Percentiles rank a stretch among this genome's conserved stretches.
Evolutionary conservation across 306 rosid genomes (phyloP).

Genomic region (Trifolium dubium): DNA sequence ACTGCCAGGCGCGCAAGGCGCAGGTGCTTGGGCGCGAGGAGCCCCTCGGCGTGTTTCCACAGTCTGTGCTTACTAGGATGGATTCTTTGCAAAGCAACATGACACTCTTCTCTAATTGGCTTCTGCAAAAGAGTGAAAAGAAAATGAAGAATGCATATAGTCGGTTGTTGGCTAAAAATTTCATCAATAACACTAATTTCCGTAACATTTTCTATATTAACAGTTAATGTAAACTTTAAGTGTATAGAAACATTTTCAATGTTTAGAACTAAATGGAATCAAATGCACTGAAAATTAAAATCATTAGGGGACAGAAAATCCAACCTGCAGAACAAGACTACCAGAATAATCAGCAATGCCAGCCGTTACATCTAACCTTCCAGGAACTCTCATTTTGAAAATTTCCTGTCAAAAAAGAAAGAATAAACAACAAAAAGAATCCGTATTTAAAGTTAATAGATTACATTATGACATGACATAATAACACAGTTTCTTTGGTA

Average conservation of each 20-base stretch:
- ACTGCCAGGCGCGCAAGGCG: conserved; percentile 56
- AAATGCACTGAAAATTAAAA: conserved; percentile 35
- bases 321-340: conserved; percentile 95
- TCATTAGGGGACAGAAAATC: conserved; percentile 30
- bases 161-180: conserved; percentile 13
- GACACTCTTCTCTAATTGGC: conserved; percentile 98
- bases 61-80: conserved; percentile 86
- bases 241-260: too few relatives aligned
- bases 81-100: conserved; percentile 82
- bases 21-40: too few relatives aligned
- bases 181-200: too few relatives aligned
- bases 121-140: conserved; percentile 54
- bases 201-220: too few relatives aligned
- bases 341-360: conserved; percentile 99
- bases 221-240: too few relatives aligned
- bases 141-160: conserved; percentile 21
- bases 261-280: conserved; percentile 18
- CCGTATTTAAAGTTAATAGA: conserved; percentile 17
- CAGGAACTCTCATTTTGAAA: conserved; percentile 94
- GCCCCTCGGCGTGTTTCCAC: conserved; percentile 86
- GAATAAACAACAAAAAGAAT: background rate
- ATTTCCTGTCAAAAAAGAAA: conserved; percentile 56
- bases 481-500: conserved; percentile 24
- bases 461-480: background rate
- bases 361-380: conserved; percentile 97